Evolutionary conservation across 2,329 filamentous ascomycete genomes (phyloP).

Genomic region (Trichoderma hamatum): DNA sequence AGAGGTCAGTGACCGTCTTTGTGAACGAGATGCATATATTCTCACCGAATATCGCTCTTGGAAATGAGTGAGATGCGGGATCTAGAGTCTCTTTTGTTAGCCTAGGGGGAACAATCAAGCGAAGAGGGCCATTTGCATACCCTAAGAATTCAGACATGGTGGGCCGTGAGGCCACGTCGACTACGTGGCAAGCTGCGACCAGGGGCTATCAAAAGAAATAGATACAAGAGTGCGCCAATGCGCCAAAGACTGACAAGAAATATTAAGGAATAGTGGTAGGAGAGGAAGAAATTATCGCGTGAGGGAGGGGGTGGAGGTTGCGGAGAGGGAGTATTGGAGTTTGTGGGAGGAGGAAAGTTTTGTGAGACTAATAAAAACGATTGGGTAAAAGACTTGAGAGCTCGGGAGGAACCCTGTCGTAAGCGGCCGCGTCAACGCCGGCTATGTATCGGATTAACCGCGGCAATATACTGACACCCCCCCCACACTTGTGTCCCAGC

Average conservation of each 20-base stretch:
- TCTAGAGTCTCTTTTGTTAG: constrained; percentile 49
- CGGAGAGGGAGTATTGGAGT: constrained; percentile 30
- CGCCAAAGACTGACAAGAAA: constrained; percentile 24
- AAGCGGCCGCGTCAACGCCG: constrained; percentile 29
- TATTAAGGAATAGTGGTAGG: constrained; percentile 28
- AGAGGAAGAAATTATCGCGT: constrained; percentile 29
- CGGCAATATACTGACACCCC: constrained; percentile 22
- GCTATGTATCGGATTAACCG: constrained; percentile 31
- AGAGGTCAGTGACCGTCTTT: constrained; percentile 40
- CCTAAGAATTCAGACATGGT: constrained; percentile 65
- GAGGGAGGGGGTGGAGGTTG: constrained; percentile 29
- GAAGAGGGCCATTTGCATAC: constrained; percentile 46
- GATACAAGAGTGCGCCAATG: constrained; percentile 24
- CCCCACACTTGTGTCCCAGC: constrained; percentile 11
- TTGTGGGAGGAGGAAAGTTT: constrained; percentile 39
- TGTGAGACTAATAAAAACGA: constrained; percentile 38
- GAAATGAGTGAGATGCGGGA: constrained; percentile 96
- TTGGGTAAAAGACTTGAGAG: constrained; percentile 33
- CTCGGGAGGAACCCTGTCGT: constrained; percentile 32
- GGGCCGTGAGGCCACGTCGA: constrained; percentile 44
- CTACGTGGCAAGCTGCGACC: constrained; percentile 43
- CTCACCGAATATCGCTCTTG: constrained; percentile 94
- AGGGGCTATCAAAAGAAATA: constrained; percentile 23
- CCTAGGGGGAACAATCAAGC: neutral
- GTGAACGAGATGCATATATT: constrained; percentile 31